Percentiles rank a stretch among this genome's conserved stretches.
Conservation (phyloP, 805 yeast genomes). For the Hanseniaspora nectarophila region DNA sequence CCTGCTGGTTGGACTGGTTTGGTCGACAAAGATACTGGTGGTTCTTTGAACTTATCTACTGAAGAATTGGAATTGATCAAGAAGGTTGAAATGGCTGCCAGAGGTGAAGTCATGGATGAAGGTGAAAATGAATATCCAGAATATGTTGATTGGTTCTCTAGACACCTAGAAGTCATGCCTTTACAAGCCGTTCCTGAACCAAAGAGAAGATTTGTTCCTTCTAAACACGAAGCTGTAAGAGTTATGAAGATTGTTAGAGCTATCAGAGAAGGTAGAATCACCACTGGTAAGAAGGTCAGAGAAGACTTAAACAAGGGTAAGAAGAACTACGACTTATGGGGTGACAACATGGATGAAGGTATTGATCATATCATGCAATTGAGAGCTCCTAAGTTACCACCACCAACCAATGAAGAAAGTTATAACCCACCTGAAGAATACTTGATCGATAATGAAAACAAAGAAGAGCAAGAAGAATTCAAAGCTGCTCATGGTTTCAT, state of each 20-base stretch:
- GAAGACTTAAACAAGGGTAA: conserved; percentile 43
- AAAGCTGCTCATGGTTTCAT: conserved; percentile 67
- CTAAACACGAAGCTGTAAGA: conserved; percentile 91
- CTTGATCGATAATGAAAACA: conserved; percentile 66
- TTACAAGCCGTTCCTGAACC: conserved; percentile 92
- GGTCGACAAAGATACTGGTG: conserved; percentile 79
- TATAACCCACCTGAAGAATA: conserved; percentile 98
- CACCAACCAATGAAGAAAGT: conserved; percentile 92
- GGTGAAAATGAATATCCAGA: conserved; percentile 81
- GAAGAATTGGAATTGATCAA: conserved; percentile 84
- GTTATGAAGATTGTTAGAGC: conserved; percentile 94
- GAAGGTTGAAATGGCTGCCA: conserved; percentile 48
- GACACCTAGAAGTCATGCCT: conserved; percentile 77
- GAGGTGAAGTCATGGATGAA: conserved; percentile 73
- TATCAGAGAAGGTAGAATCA: conserved; percentile 87
- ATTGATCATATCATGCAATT: conserved; percentile 76
- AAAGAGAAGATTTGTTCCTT: conserved; percentile 89
- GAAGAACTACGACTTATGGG: conserved; percentile 74
- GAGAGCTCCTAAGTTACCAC: conserved; percentile 89
- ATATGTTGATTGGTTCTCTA: conserved; percentile 88
- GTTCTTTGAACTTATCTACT: conserved; percentile 62
- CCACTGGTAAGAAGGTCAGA: conserved; percentile 53
- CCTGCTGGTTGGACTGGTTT: conserved; percentile 99
- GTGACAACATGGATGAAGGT: conserved; percentile 40
- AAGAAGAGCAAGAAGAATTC: conserved; percentile 50